These are phyloP conservation scores for Wallacemonas sp. DNA, from an alignment of 208 protist species.

Conservation along the genomic window DNA sequence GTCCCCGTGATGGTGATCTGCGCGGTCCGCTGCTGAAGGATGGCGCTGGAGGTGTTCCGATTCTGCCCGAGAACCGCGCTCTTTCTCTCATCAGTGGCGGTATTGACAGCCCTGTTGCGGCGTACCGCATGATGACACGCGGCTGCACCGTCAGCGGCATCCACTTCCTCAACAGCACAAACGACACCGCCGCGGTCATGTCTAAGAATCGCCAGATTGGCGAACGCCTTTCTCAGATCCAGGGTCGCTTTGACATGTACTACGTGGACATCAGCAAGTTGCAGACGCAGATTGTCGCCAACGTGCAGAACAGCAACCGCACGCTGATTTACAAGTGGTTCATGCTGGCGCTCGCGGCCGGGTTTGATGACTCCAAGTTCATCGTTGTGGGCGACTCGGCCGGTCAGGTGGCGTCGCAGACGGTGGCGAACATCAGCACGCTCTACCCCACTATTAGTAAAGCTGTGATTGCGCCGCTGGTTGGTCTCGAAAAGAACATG, in stretches of 20 bases:
- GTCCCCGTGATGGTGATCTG: conserved; percentile 51
- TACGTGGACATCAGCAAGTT: conserved; percentile 85
- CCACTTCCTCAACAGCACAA: conserved; percentile 86
- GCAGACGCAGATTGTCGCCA: conserved; percentile 80
- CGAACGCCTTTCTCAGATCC: conserved; percentile 59
- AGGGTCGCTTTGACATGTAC: conserved; percentile 74
- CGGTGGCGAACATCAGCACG: conserved; percentile 77
- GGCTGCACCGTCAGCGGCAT: conserved; percentile 73
- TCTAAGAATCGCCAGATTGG: conserved; percentile 76
- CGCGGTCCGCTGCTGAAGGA: conserved; percentile 47
- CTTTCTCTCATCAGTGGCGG: conserved; percentile 80
- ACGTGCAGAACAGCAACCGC: conserved; percentile 75
- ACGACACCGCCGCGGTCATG: conserved; percentile 75
- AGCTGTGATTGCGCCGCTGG: conserved; percentile 66
- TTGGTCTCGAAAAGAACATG: conserved; percentile 61
- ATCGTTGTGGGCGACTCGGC: conserved; percentile 78
- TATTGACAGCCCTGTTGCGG: conserved; percentile 87
- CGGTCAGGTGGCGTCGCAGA: conserved; percentile 85
- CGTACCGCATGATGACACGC: conserved; percentile 84
- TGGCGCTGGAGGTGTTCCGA: conserved; percentile 71
- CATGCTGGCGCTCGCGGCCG: conserved; percentile 71
- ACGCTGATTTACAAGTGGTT: conserved; percentile 89
- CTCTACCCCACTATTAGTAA: conserved; percentile 72
- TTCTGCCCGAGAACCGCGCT: conserved; percentile 51
- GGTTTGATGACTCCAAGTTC: conserved; percentile 59